phyloP scores from a whole-genome alignment of 345 rosid species.

The Noccaea caerulescens region DNA sequence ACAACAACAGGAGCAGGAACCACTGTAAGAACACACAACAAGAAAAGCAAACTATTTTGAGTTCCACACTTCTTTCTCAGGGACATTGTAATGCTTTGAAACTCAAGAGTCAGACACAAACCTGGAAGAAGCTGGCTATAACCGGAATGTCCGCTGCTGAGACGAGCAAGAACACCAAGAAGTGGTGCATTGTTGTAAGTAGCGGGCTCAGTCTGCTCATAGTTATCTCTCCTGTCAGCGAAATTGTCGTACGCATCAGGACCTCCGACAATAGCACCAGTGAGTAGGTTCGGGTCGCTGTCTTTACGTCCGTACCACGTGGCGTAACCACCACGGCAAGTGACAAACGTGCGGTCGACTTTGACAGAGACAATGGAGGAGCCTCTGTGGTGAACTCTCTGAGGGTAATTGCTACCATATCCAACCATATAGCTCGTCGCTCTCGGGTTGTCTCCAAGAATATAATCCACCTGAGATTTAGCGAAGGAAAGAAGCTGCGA shows the following conservation, averaged over 20 bases:
- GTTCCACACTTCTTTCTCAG: neutral
- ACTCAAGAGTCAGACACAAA: conserved; percentile 26
- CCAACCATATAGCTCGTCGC: conserved; percentile 99
- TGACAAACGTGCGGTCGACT: conserved; percentile 66
- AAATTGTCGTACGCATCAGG: conserved; percentile 97
- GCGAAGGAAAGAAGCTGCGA: conserved; percentile 78
- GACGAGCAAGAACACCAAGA: conserved; percentile 85
- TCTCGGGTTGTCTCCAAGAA: conserved; percentile 97
- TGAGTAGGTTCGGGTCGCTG: conserved; percentile 86
- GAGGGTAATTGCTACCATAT: conserved; percentile 89
- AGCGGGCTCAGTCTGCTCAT: conserved; percentile 98
- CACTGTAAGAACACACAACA: conserved; percentile 22
- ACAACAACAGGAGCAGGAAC: conserved; percentile 60
- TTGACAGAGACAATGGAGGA: conserved; percentile 88
- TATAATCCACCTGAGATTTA: conserved; percentile 91
- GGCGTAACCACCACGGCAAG: conserved; percentile 94
- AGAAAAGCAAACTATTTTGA: conserved; percentile 5
- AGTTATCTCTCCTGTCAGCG: conserved; percentile 90
- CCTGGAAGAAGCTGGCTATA: conserved; percentile 96
- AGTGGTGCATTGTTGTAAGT: conserved; percentile 98
- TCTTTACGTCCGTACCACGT: conserved; percentile 80
- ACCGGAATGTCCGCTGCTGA: conserved; percentile 65
- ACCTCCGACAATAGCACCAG: conserved; percentile 93
- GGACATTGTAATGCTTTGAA: neutral
- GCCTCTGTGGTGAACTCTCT: conserved; percentile 88